phyloP scores from a whole-genome alignment of 2,329 filamentous ascomycete species.

The Fusarium sp. region DNA sequence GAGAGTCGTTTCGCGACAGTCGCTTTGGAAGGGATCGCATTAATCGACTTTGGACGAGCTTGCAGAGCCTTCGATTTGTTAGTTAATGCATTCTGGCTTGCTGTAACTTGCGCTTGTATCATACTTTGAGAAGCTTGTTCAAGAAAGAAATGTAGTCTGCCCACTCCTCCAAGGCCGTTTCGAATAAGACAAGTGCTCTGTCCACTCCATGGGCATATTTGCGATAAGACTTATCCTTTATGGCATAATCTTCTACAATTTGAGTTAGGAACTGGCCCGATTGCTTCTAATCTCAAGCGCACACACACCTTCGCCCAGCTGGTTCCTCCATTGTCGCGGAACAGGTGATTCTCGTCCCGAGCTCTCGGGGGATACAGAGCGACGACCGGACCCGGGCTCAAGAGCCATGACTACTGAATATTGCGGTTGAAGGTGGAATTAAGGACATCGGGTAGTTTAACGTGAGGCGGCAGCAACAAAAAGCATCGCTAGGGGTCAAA shows the following conservation, averaged over 20 bases:
- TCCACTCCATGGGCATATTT: slow-evolving; percentile 92
- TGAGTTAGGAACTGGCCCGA: slow-evolving; percentile 13
- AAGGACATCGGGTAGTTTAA: slow-evolving; percentile 40
- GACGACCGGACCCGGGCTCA: slow-evolving; percentile 67
- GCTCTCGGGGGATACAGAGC: slow-evolving; percentile 80
- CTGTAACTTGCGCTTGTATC: neutral
- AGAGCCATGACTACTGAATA: slow-evolving; percentile 66
- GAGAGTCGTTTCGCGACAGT: slow-evolving; percentile 89
- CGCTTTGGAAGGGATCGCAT: slow-evolving; percentile 82
- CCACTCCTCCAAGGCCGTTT: slow-evolving; percentile 96
- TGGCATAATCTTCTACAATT: slow-evolving; percentile 63
- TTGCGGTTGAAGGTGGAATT: slow-evolving; percentile 22
- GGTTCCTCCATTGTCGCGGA: slow-evolving; percentile 80
- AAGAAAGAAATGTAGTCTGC: slow-evolving; percentile 99
- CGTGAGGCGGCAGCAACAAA: slow-evolving; percentile 18
- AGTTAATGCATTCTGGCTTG: neutral
- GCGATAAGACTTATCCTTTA: slow-evolving; percentile 77
- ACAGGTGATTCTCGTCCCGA: slow-evolving; percentile 84
- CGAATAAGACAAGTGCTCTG: slow-evolving; percentile 87
- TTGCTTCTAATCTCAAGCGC: neutral
- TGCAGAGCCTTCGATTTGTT: slow-evolving; percentile 76
- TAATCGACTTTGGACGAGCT: slow-evolving; percentile 78
- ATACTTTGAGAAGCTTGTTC: slow-evolving; percentile 87
- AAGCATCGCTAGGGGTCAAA: slow-evolving; percentile 27
- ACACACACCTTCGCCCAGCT: slow-evolving; percentile 77